A percentile compares a stretch with the other conserved stretches of the same genome.
These are phyloP conservation scores for Asparagopsis taxiformis DNA, from an alignment of 31 red algal genomes.

Conservation along the genomic window DNA sequence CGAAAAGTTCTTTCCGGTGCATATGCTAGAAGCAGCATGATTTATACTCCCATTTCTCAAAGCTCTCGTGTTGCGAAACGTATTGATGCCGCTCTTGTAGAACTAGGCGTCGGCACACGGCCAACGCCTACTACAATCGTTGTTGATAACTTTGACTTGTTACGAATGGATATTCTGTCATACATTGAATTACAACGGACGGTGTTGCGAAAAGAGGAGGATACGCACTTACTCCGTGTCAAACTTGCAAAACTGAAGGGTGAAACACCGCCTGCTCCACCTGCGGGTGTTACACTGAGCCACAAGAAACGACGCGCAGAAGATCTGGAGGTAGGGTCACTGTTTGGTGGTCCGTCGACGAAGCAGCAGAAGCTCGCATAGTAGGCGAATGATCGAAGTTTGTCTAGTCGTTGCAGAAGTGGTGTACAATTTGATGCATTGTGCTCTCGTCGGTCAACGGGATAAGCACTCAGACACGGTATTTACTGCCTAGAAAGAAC, in stretches of 20 bases:
- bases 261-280: conserved; percentile 54
- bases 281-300: conserved; percentile 46
- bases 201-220: conserved; percentile 91
- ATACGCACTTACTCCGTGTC: conserved; percentile 63
- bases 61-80: conserved; percentile 61
- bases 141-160: conserved; percentile 87
- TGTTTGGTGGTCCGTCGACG: conserved; percentile 14
- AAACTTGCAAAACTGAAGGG: conserved; percentile 69
- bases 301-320: conserved; percentile 70
- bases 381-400: no score
- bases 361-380: conserved; percentile 5
- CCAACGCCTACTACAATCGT: conserved; percentile 77
- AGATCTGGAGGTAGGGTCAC: conserved; percentile 39
- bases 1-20: conserved; percentile 56
- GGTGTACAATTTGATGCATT: no score
- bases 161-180: conserved; percentile 70
- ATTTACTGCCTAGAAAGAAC: no score
- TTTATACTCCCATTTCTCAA: conserved; percentile 73
- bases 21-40: conserved; percentile 75
- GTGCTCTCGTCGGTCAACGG: no score
- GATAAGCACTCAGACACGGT: no score
- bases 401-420: no score
- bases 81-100: conserved; percentile 73
- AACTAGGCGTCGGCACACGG: conserved; percentile 73
- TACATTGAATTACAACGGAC: conserved; percentile 73